Evolutionary conservation across 1,284 basidiomycete genomes (phyloP), one percentile per base, ranked within the genome.

Genomic region (Cryptococcus sp.): DNA sequence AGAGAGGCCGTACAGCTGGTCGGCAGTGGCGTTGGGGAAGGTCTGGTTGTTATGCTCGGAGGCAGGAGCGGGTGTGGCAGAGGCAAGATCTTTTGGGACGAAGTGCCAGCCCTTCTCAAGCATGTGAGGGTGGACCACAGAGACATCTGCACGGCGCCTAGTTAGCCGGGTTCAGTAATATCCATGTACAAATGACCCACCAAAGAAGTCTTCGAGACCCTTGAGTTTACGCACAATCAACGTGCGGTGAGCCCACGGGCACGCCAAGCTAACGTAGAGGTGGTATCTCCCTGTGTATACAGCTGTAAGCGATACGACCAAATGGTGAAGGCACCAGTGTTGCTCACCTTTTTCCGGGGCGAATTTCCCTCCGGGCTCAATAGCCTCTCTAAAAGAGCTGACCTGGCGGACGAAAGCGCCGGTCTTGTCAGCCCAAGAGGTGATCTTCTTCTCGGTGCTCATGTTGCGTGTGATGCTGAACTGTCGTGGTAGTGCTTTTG

Each of bases 161-260:
- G 2, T 16, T 9, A 39, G 23, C 9, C 4, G n/a, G 52, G 2
- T 4, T 53, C 6, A n/a, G 60, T 33, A 18, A 43, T 35, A n/a
- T 40, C 46, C 36, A 4, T 37, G 5, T 5, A 12, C 24, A 12
- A 8, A 8, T 24, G 48, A 44, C 84, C 78, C 66, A 88, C 90
- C 81, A 60, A 96, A 84, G 60, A 91, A 80, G 40, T 87, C 82
- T 64, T 98, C 89, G 38, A 98, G 82, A 0, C 93, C 92, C 77
- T 98, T 98, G 65, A 98, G 82, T 75, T 90, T 84, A 65, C 94
- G 83, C 4, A 88, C 82, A 66, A 98, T 97, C 55, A 98, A 79
- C 1, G 92, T 83, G 62, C 95, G 83, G 50, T 92, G 92, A 0
- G 95, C 95, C 94, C 95, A 98, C 4, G 94, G 82, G 65, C 82